Conservation (phyloP, 2,329 filamentous ascomycete species). For the Sarocladium brachiariae region DNA sequence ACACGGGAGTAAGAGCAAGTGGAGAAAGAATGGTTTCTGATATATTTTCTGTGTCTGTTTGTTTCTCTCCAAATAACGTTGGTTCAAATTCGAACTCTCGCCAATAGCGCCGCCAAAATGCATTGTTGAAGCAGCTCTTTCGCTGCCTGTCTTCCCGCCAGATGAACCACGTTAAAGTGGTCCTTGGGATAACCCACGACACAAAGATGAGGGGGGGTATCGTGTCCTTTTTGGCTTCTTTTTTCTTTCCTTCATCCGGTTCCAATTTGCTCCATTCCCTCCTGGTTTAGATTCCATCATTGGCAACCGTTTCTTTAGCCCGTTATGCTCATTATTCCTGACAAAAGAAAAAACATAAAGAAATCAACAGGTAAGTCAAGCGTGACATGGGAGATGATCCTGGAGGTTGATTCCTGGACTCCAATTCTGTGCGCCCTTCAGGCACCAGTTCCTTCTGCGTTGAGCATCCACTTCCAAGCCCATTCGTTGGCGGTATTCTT, state of each 20-base stretch:
- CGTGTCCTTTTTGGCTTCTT: neutral
- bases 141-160: neutral
- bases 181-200: neutral
- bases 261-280: too few species aligned
- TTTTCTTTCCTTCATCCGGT: too few species aligned
- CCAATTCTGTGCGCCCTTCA: neutral
- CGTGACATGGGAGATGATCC: neutral
- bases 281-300: neutral
- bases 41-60: neutral
- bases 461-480: neutral
- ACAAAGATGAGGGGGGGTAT: too few species aligned
- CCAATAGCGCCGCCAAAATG: conserved; percentile 7
- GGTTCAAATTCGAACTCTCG: conserved; percentile 3
- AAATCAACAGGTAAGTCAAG: neutral
- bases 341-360: neutral
- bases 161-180: conserved; percentile 6
- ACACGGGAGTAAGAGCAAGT: neutral
- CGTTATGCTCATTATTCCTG: conserved; percentile 8
- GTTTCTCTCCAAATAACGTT: neutral
- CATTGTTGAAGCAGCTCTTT: conserved; percentile 8
- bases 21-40: neutral
- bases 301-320: neutral
- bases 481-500: conserved; percentile 1
- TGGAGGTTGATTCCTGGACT: conserved; percentile 6
- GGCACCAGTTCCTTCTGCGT: neutral